Conservation (phyloP, 352 stramenopile genomes). For the Phytophthora macrochlamydospora region DNA sequence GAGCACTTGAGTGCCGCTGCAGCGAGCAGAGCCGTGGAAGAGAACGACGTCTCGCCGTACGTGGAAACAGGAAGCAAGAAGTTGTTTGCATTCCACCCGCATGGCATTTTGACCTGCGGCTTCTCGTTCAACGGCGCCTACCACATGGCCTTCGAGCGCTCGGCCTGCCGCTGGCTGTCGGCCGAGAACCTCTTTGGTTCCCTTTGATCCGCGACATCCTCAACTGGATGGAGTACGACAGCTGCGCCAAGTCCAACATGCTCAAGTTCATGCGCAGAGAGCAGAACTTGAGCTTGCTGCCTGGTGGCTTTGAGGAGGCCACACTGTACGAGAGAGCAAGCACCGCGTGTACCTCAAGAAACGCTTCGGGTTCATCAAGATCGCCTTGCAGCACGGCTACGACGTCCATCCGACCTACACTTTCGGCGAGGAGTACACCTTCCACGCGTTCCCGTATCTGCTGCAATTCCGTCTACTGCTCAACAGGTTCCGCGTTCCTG, state of each 20-base stretch:
- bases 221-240: conserved; percentile 62
- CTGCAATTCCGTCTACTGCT: conserved; percentile 75
- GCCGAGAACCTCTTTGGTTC: conserved; percentile 74
- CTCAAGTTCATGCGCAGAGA: conserved; percentile 48
- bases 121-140: conserved; percentile 64
- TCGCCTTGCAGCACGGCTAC: conserved; percentile 91
- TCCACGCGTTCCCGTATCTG: conserved; percentile 81
- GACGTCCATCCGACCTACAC: conserved; percentile 89
- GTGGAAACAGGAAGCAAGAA: conserved; percentile 20
- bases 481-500: conserved; percentile 85
- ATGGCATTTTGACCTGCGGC: conserved; percentile 63
- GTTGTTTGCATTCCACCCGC: conserved; percentile 64
- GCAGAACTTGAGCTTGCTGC: conserved; percentile 82
- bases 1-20: conserved; percentile 17
- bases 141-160: conserved; percentile 51
- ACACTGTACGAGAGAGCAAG: conserved; percentile 76
- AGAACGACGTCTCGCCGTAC: conserved; percentile 24
- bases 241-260: conserved; percentile 57
- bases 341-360: conserved; percentile 92
- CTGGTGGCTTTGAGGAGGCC: conserved; percentile 94
- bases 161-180: conserved; percentile 64
- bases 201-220: conserved; percentile 65
- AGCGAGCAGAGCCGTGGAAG: conserved; percentile 21
- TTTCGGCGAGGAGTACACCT: conserved; percentile 91
- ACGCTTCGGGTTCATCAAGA: conserved; percentile 93